Evolutionary conservation across 2,329 filamentous ascomycete genomes (phyloP).

Genomic region (Chaetothyriales sp.): DNA sequence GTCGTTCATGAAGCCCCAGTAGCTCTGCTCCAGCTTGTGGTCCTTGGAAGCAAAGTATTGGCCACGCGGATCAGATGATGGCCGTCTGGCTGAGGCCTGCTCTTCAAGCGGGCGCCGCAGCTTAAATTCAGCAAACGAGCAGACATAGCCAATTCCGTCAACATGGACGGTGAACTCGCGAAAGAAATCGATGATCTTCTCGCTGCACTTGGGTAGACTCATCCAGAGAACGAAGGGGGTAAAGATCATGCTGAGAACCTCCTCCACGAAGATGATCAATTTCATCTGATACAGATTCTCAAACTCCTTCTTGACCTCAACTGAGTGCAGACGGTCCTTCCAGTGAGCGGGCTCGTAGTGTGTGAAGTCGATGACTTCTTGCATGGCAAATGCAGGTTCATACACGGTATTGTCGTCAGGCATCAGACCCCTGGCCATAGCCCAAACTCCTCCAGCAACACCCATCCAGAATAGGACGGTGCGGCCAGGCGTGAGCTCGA

Average conservation of each 20-base stretch:
- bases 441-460: constrained; percentile 69
- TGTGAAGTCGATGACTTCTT: constrained; percentile 80
- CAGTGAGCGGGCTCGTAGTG: constrained; percentile 84
- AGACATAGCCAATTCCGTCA: constrained; percentile 88
- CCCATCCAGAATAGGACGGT: constrained; percentile 85
- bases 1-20: constrained; percentile 87
- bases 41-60: constrained; percentile 94
- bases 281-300: constrained; percentile 82
- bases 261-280: constrained; percentile 78
- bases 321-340: constrained; percentile 78
- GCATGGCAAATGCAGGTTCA: constrained; percentile 77
- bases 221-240: constrained; percentile 81
- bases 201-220: constrained; percentile 72
- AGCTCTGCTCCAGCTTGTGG: constrained; percentile 95
- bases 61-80: constrained; percentile 48
- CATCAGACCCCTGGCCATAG: constrained; percentile 64
- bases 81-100: constrained; percentile 21
- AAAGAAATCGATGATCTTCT: constrained; percentile 94
- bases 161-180: constrained; percentile 95
- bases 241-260: constrained; percentile 80
- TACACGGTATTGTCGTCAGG: constrained; percentile 81
- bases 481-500: constrained; percentile 77
- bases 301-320: constrained; percentile 85
- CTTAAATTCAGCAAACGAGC: constrained; percentile 93
- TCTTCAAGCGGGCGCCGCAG: constrained; percentile 63